Conservation (phyloP, 495 filamentous ascomycete species). For the Elaphomyces granulatus region DNA sequence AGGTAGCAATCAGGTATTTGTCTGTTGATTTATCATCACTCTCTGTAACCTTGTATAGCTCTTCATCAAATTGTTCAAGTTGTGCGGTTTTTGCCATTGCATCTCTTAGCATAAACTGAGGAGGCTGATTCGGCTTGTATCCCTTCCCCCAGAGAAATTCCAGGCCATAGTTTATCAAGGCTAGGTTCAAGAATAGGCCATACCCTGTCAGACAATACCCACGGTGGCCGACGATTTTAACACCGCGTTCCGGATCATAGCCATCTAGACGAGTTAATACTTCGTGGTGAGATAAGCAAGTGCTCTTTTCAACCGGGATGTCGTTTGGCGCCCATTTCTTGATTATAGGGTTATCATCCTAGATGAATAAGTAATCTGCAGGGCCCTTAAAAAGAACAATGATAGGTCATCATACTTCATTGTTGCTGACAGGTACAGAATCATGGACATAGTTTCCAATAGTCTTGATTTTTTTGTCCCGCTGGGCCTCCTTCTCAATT, state of each 20-base stretch:
- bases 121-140: conserved; percentile 82
- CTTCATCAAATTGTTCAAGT: conserved; percentile 93
- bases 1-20: conserved; percentile 96
- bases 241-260: conserved; percentile 85
- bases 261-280: conserved; percentile 78
- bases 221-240: conserved; percentile 89
- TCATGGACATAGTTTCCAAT: conserved; percentile 93
- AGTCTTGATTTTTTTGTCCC: conserved; percentile 63
- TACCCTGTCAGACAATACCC: conserved; percentile 85
- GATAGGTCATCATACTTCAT: conserved; percentile 42
- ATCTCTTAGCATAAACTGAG: conserved; percentile 90
- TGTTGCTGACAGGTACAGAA: conserved; percentile 76
- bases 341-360: conserved; percentile 69
- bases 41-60: conserved; percentile 89
- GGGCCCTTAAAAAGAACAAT: not conserved
- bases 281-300: conserved; percentile 83
- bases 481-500: conserved; percentile 51
- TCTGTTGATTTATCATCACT: conserved; percentile 64
- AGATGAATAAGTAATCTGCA: not conserved
- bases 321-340: conserved; percentile 69
- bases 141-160: conserved; percentile 66
- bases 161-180: conserved; percentile 84
- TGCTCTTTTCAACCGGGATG: conserved; percentile 49
- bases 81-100: conserved; percentile 99
- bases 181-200: conserved; percentile 87